A percentile compares a stretch with the other conserved stretches of the same genome.
phyloP scores from a whole-genome alignment of 108 stramenopile species.

The Cylindrotheca fusiformis region DNA sequence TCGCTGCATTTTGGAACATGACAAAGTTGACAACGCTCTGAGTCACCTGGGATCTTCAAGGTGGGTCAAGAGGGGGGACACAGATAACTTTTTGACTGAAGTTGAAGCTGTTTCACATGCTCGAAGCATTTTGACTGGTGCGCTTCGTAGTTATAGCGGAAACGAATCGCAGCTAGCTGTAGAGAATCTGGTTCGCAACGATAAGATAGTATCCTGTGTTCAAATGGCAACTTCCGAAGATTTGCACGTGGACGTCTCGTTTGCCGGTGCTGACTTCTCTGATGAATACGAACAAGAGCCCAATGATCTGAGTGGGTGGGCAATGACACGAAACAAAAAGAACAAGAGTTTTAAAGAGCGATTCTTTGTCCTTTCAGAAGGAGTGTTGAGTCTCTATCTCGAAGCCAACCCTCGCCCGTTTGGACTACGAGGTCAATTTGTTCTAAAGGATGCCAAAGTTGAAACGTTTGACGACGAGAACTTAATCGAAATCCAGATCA shows the following conservation, averaged over 20 bases:
- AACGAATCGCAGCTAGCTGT: slow-evolving; percentile 62
- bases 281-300: slow-evolving; percentile 17
- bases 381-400: slow-evolving; percentile 56
- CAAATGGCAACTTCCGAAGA: slow-evolving; percentile 22
- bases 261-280: slow-evolving; percentile 46
- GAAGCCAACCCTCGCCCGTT: slow-evolving; percentile 56
- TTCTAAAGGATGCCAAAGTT: slow-evolving; percentile 34
- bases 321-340: slow-evolving; percentile 21
- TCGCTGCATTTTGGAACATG: slow-evolving; percentile 59
- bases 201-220: slow-evolving; percentile 32
- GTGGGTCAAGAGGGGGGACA: slow-evolving; percentile 22
- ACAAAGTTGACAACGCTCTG: slow-evolving; percentile 28
- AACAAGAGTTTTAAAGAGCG: slow-evolving; percentile 52
- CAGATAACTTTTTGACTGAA: slow-evolving; percentile 34
- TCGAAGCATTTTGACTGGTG: slow-evolving; percentile 64
- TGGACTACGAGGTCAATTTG: slow-evolving; percentile 48
- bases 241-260: slow-evolving; percentile 43
- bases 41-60: not conserved
- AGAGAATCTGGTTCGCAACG: slow-evolving; percentile 57
- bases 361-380: slow-evolving; percentile 59
- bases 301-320: slow-evolving; percentile 31
- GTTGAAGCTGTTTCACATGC: slow-evolving; percentile 75
- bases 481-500: not conserved
- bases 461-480: slow-evolving; percentile 15
- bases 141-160: slow-evolving; percentile 47